Conservation (phyloP, 2,329 filamentous ascomycete genomes). For the Fusarium haematococcum region DNA sequence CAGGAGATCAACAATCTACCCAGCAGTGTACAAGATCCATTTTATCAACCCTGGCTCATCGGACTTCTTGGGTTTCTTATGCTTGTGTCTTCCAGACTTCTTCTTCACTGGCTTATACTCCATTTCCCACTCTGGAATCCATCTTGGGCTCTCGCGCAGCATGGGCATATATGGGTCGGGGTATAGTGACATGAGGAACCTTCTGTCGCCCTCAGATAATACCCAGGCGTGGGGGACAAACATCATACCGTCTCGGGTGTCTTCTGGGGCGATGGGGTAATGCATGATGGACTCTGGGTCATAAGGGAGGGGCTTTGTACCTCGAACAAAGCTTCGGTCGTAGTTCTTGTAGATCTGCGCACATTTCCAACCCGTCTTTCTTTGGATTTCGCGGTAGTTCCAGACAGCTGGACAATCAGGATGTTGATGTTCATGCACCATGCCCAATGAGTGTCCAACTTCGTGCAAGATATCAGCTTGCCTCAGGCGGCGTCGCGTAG, state of each 20-base stretch:
- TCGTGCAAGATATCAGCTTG: background rate
- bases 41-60: background rate
- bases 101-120: background rate
- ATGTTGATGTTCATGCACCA: background rate
- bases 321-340: background rate
- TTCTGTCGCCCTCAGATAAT: background rate
- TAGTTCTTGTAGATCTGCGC: background rate
- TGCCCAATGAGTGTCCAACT: background rate
- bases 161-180: background rate
- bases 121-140: background rate
- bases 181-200: background rate
- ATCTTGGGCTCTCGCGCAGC: background rate
- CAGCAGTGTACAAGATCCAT: background rate
- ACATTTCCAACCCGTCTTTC: background rate
- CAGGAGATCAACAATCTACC: background rate
- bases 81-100: background rate
- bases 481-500: background rate
- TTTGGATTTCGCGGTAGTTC: background rate
- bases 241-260: background rate
- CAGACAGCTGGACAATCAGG: background rate
- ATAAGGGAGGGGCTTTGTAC: background rate
- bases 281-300: background rate
- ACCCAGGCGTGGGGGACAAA: background rate
- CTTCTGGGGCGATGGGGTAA: background rate
- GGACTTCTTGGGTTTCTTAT: background rate